Conservation (phyloP, 768 basidiomycete species). For the Sporobolomyces phaffii region DNA sequence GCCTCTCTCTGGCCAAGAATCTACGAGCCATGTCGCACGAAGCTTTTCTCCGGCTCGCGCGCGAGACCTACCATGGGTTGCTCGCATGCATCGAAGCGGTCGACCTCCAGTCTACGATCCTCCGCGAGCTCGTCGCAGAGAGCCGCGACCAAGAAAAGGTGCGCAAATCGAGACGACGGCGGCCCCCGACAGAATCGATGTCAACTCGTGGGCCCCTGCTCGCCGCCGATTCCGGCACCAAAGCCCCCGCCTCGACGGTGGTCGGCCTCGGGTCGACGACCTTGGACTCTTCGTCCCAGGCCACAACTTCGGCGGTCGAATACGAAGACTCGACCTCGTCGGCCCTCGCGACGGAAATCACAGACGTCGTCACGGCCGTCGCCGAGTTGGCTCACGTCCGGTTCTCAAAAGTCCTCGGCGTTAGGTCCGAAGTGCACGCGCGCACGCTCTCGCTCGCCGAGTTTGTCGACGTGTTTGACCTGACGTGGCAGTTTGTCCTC, state of each 20-base stretch:
- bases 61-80: constrained; percentile 13
- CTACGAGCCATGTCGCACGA: constrained; percentile 27
- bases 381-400: constrained; percentile 81
- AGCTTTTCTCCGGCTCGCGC: constrained; percentile 23
- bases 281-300: too few species aligned
- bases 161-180: constrained; percentile 17
- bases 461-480: constrained; percentile 75
- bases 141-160: constrained; percentile 3
- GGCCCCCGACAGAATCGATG: neutral
- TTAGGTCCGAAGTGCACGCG: constrained; percentile 73
- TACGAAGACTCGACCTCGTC: constrained; percentile 39
- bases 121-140: constrained; percentile 6
- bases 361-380: constrained; percentile 69
- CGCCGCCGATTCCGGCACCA: too few species aligned
- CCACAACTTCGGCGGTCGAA: neutral
- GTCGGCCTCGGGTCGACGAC: too few species aligned
- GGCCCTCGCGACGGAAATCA: constrained; percentile 55
- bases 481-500: constrained; percentile 84
- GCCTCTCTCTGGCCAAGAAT: constrained; percentile 33
- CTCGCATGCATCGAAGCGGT: constrained; percentile 36
- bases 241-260: too few species aligned
- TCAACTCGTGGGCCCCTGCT: too few species aligned
- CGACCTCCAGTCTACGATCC: constrained; percentile 28
- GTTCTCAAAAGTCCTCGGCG: constrained; percentile 67
- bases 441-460: constrained; percentile 62